Conservation (phyloP, 2,329 filamentous ascomycete species). For the Colletotrichum siamense region DNA sequence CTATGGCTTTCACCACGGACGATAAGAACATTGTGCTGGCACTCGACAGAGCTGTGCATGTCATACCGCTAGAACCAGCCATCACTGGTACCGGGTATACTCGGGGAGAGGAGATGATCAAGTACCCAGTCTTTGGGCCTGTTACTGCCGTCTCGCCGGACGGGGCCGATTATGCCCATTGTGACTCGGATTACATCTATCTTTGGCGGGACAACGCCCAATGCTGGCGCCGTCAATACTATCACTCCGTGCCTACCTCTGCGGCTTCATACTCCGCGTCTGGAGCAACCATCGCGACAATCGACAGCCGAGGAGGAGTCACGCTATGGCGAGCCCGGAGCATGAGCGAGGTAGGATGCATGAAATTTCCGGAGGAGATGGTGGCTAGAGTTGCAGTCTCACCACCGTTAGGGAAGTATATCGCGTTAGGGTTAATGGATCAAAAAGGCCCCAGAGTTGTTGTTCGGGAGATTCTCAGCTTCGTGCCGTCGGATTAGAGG, state of each 20-base stretch:
- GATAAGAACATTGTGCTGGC: background rate
- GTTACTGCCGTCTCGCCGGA: background rate
- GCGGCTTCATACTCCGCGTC: background rate
- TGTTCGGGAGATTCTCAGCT: background rate
- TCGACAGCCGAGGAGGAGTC: background rate
- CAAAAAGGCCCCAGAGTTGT: background rate
- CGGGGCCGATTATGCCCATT: background rate
- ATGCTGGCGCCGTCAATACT: background rate
- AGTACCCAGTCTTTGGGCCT: background rate
- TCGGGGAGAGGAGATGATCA: background rate
- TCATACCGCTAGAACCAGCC: background rate
- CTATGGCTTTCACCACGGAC: background rate
- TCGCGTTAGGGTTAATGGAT: background rate
- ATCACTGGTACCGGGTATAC: background rate
- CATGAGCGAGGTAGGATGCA: background rate
- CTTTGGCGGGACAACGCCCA: background rate
- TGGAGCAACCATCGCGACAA: background rate
- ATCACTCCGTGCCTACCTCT: background rate
- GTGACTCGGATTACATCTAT: background rate
- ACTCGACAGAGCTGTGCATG: background rate
- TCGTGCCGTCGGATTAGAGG: background rate
- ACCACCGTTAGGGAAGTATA: background rate
- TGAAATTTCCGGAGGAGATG: background rate
- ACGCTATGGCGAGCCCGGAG: background rate
- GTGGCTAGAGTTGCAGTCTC: background rate